phyloP scores from a whole-genome alignment of 768 basidiomycete species.

The Lactarius trivialis region DNA sequence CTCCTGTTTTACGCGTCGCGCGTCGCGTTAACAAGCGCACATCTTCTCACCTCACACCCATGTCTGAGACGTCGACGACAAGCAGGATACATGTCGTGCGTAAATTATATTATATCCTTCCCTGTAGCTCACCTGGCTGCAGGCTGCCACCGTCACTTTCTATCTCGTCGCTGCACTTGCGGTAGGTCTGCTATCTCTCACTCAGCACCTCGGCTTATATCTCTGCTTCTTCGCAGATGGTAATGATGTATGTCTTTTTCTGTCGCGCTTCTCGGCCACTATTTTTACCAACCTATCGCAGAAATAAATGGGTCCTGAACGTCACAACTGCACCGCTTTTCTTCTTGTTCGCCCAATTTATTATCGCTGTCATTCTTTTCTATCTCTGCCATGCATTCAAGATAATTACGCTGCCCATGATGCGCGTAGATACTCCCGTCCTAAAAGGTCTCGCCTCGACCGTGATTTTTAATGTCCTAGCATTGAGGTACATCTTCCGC shows the following conservation, averaged over 20 bases:
- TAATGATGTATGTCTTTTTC: slow-evolving; percentile 61
- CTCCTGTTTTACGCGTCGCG: not conserved
- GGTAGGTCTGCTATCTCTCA: slow-evolving; percentile 43
- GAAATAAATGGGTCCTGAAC: slow-evolving; percentile 90
- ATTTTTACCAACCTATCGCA: slow-evolving; percentile 30
- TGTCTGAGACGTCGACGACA: slow-evolving; percentile 1
- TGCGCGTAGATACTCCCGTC: slow-evolving; percentile 51
- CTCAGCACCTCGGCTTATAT: not conserved
- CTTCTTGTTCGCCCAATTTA: slow-evolving; percentile 76
- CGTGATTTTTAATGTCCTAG: slow-evolving; percentile 71
- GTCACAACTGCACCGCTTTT: slow-evolving; percentile 70
- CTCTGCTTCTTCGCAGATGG: slow-evolving; percentile 53
- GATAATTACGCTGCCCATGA: slow-evolving; percentile 57
- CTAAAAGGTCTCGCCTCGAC: slow-evolving; percentile 72
- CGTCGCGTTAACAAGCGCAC: no score
- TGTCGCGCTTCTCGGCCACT: not conserved
- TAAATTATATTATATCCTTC: not conserved
- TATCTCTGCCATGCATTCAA: slow-evolving; percentile 53
- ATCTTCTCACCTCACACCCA: not conserved
- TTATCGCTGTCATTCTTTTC: slow-evolving; percentile 76
- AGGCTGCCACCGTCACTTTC: slow-evolving; percentile 75
- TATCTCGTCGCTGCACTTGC: slow-evolving; percentile 85
- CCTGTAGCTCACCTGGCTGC: slow-evolving; percentile 1
- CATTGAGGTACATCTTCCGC: slow-evolving; percentile 54
- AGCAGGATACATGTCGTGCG: slow-evolving; percentile 11